These are phyloP conservation scores for Kregervanrija fluxuum DNA, from an alignment of 805 yeast genomes.

Conservation along the genomic window DNA sequence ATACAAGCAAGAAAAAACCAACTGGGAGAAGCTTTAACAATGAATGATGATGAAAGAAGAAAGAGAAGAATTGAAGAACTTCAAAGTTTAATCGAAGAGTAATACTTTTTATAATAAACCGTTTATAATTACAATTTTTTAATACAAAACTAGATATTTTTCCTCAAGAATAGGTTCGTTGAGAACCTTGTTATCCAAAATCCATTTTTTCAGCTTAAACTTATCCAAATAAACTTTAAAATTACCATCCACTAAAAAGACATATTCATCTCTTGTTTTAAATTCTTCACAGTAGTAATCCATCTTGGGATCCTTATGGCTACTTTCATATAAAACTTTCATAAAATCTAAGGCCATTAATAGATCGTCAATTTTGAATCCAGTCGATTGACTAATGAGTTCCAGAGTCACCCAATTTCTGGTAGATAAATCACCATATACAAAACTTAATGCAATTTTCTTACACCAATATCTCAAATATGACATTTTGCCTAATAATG, in stretches of 20 bases:
- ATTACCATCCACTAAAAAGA: slow-evolving; percentile 18
- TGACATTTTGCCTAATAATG: slow-evolving; percentile 70
- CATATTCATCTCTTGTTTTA: slow-evolving; percentile 11
- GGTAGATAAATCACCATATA: slow-evolving; percentile 33
- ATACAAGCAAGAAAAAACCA: slow-evolving; percentile 82
- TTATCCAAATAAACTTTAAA: slow-evolving; percentile 21
- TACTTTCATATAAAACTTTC: slow-evolving; percentile 32
- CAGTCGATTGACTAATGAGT: slow-evolving; percentile 48
- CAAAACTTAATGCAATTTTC: slow-evolving; percentile 36
- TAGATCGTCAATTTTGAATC: slow-evolving; percentile 58
- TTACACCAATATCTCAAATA: slow-evolving; percentile 74
- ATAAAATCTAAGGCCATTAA: slow-evolving; percentile 51
- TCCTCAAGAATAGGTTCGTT: slow-evolving; percentile 13
- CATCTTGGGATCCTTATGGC: slow-evolving; percentile 17
- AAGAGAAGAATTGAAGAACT: slow-evolving; percentile 67
- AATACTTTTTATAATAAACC: background rate
- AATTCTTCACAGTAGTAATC: slow-evolving; percentile 22
- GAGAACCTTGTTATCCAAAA: slow-evolving; percentile 16
- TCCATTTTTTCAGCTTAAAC: slow-evolving; percentile 23
- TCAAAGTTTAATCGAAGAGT: slow-evolving; percentile 52
- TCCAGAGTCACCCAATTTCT: slow-evolving; percentile 33
- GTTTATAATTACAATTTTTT: background rate
- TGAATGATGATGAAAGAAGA: slow-evolving; percentile 67
- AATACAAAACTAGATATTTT: slow-evolving; percentile 21
- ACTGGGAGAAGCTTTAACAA: slow-evolving; percentile 72